phyloP scores from a whole-genome alignment of 768 basidiomycete species.

The Mycena crocata region DNA sequence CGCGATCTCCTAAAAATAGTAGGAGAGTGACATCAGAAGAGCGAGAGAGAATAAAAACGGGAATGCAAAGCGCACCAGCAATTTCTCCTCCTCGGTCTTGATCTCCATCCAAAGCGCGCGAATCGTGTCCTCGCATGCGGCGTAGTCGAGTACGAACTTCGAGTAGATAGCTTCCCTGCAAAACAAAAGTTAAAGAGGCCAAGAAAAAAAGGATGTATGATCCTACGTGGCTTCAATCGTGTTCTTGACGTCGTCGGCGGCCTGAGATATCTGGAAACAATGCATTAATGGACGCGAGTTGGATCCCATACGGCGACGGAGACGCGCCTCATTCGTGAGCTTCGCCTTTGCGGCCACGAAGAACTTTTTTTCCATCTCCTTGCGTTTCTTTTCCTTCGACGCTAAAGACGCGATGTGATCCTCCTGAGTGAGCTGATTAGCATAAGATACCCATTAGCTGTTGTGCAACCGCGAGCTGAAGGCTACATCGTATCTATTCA shows the following conservation, averaged over 20 bases:
- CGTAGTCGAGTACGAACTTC: constrained; percentile 37
- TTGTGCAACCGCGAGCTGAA: constrained; percentile 31
- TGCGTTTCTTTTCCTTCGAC: constrained; percentile 33
- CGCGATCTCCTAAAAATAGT: constrained; percentile 29
- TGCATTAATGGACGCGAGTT: neutral
- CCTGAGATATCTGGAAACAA: neutral
- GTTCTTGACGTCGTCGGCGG: constrained; percentile 4
- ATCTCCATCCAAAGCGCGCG: constrained; percentile 37
- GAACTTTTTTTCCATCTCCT: constrained; percentile 32
- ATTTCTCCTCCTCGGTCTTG: constrained; percentile 28
- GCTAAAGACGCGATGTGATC: neutral
- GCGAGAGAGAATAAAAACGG: neutral
- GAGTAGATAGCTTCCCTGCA: constrained; percentile 30
- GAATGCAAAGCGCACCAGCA: constrained; percentile 20
- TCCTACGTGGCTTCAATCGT: constrained; percentile 12
- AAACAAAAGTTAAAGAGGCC: no score
- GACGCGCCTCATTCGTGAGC: constrained; percentile 19
- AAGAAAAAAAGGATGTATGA: neutral
- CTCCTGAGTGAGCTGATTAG: neutral
- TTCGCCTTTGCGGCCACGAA: constrained; percentile 22
- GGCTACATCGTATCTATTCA: neutral
- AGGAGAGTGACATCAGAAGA: neutral
- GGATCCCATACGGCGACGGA: no score
- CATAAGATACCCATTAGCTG: constrained; percentile 28
- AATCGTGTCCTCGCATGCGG: constrained; percentile 38